Evolutionary conservation across 2,329 filamentous ascomycete species (phyloP), one percentile per base, ranked within the genome.

Genomic region (Rutstroemia sp.): DNA sequence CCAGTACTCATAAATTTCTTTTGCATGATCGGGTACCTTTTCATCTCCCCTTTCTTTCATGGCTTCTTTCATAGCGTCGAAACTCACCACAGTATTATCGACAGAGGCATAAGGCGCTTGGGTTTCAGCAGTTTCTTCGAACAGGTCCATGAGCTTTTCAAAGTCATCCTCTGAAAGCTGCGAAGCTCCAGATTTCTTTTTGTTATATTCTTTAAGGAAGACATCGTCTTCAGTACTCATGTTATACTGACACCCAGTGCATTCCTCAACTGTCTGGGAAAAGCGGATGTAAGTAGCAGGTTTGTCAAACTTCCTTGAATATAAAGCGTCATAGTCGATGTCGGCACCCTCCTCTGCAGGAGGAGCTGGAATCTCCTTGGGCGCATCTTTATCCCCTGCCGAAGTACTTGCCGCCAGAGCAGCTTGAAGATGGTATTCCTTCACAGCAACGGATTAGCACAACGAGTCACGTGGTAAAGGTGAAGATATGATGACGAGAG

Each of bases 221-320:
- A 80, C 82, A 71, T 91, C 88, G 74, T 99, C 94, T 68, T 95
- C 90, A 63, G 87, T 85, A 27, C 86, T 92, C 88, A 97, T 92
- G 74, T 95, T 91, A 84, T 99, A 99, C 66, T 86, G 83, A 70
- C 87, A 88, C 67, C 89, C 88, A 68, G 90, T 87, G 67, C 88
- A 95, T 73, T 99, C 94, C 74, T 99, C 94, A 60, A 99, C 92
- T 2, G 94, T 99, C 64, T 95, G 92, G 62, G 94, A 97, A 75
- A 95, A 97, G 63, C 92, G 90, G 71, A 99, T 96, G 74, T 97
- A 97, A 60, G 92, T 94, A 60, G 86, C 85, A 52, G 94, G 91
- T 72, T 95, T 87, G 67, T 85, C 81, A 74, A 92, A 96, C 57
- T 78, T 77, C 62, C 82, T 83, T 50, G 87, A 82, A 71, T 97